These are phyloP conservation scores for Penicillium pulvis DNA, from an alignment of 495 filamentous ascomycete genomes.

Conservation along the genomic window DNA sequence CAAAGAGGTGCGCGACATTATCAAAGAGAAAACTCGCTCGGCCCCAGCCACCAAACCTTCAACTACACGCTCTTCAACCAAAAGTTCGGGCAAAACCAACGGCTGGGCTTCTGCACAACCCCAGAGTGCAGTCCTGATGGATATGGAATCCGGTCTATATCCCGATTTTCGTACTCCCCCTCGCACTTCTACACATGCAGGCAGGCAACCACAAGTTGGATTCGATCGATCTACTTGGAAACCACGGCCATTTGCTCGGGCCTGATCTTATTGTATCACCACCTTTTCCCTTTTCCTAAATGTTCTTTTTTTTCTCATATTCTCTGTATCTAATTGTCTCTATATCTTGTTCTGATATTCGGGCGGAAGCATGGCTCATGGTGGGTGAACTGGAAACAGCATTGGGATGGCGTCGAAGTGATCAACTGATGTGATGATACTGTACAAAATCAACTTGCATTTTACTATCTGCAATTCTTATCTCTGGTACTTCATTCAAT, in stretches of 20 bases:
- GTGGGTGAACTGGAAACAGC: slow-evolving; percentile 22
- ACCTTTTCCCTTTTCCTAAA: slow-evolving; percentile 2
- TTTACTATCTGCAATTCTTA: not conserved
- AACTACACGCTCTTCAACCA: slow-evolving; percentile 17
- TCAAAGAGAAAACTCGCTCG: slow-evolving; percentile 54
- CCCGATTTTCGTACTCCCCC: slow-evolving; percentile 35
- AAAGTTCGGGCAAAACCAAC: slow-evolving; percentile 27
- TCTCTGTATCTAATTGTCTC: slow-evolving; percentile 5
- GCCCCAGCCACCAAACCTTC: slow-evolving; percentile 19
- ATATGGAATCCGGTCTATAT: slow-evolving; percentile 42
- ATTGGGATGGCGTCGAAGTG: slow-evolving; percentile 32
- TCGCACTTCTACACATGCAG: slow-evolving; percentile 20
- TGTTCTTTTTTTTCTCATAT: slow-evolving; percentile 13
- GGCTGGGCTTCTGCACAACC: slow-evolving; percentile 33
- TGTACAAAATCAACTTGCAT: slow-evolving; percentile 13
- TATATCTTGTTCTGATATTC: slow-evolving; percentile 20
- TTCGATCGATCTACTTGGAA: slow-evolving; percentile 40
- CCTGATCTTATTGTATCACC: slow-evolving; percentile 18
- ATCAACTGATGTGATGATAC: slow-evolving; percentile 15
- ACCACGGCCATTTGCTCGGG: slow-evolving; percentile 38
- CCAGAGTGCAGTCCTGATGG: slow-evolving; percentile 52
- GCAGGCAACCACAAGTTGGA: slow-evolving; percentile 32
- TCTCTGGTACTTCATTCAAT: not conserved
- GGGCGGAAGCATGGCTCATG: slow-evolving; percentile 19
- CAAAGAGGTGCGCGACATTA: slow-evolving; percentile 70